Evolutionary conservation across 495 filamentous ascomycete genomes (phyloP), one percentile per base, ranked within the genome.

Genomic region (Hyaloscypha variabilis): DNA sequence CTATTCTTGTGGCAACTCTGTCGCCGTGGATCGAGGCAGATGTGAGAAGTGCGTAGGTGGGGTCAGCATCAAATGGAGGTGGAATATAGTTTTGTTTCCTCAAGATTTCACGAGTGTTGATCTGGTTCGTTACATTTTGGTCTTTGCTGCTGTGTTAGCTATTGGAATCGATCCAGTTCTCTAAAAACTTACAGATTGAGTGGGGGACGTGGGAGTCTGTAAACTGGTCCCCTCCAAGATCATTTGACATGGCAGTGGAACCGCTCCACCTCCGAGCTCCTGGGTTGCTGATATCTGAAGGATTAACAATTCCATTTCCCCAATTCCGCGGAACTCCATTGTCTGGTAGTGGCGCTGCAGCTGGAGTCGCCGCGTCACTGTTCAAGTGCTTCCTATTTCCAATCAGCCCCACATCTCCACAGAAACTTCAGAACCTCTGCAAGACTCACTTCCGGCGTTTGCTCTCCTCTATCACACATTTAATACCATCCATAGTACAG

Each of bases 381-480:
- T 66, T 64, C 29, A 75, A 67, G 39, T 73, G 71, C 62, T 76
- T 78, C 65, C 74, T 73, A 64, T 28, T 51, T 54, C 3, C 23
- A 36, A 64, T 25, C 49, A 63, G 19, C 51, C 62, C 61, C 42
- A 26, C 39, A 13, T 23, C 23, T 30, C 42, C 11, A 10, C 50
- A 23, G 19, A 23, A 34, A 13, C 49, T 25, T 24, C 51, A 54
- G 29, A 19, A 19, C 2, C n/a, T n/a, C n/a, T n/a, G n/a, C n/a
- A 13, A 24, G 42, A 85, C 88, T 84, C 72, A 92, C 90, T 92
- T 96, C 82, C 92, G 88, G 64, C 93, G 86, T 73, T 93, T 92
- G 82, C 93, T 96, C 74, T 96, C 93, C 52, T 91, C 91, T 10
- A 97, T 90, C 46, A 94, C 81, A 78, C 93, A 97, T 69, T 92